Percentiles rank a stretch among this genome's conserved stretches.
Conservation (phyloP, 2,329 filamentous ascomycete species). For the Pseudocercospora vitis region DNA sequence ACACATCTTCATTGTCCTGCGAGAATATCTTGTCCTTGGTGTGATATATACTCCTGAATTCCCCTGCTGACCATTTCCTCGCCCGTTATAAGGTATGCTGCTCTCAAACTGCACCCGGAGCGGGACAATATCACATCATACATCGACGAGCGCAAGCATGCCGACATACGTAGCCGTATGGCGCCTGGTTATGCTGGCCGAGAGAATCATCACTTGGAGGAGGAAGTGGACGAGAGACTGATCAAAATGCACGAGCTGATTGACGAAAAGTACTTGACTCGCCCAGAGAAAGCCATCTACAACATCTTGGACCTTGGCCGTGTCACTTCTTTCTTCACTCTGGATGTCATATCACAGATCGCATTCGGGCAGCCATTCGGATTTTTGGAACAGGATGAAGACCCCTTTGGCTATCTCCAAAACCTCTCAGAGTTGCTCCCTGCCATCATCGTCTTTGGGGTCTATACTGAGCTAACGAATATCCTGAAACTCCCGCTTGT, state of each 20-base stretch:
- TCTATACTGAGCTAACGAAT: constrained; percentile 45
- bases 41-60: too few relatives aligned
- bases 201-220: constrained; percentile 41
- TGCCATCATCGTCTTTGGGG: constrained; percentile 47
- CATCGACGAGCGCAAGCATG: constrained; percentile 42
- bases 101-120: constrained; percentile 42
- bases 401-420: constrained; percentile 52
- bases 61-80: too few relatives aligned
- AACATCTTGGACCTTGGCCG: constrained; percentile 40
- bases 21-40: too few relatives aligned
- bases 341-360: constrained; percentile 45
- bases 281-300: constrained; percentile 33
- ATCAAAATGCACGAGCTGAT: constrained; percentile 39
- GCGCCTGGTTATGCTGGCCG: constrained; percentile 44
- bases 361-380: constrained; percentile 51
- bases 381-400: constrained; percentile 50
- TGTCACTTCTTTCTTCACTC: constrained; percentile 43
- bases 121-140: constrained; percentile 44
- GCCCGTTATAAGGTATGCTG: too few relatives aligned
- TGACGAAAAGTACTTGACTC: constrained; percentile 38
- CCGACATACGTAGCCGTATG: constrained; percentile 40
- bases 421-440: constrained; percentile 47
- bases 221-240: constrained; percentile 41
- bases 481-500: constrained; percentile 45
- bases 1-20: too few relatives aligned